Evolutionary conservation across 208 protist species (phyloP).

Genomic region (Leishmania major): DNA sequence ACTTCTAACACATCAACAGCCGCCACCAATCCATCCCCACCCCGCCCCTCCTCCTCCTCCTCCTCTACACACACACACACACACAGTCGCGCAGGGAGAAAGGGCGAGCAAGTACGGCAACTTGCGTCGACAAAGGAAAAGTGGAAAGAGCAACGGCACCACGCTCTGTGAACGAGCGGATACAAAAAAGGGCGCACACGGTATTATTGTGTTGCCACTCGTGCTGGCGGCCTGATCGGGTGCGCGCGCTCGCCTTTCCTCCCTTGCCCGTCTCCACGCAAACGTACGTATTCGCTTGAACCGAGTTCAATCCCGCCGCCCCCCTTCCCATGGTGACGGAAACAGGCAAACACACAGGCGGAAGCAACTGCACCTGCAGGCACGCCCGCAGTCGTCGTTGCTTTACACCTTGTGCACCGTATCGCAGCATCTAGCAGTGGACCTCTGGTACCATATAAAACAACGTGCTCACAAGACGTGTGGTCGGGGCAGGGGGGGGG

Average conservation of each 20-base stretch:
- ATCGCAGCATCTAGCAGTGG: too few species aligned
- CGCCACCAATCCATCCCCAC: background rate
- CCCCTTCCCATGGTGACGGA: conserved; percentile 5
- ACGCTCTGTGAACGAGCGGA: background rate
- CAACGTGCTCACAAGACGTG: too few species aligned
- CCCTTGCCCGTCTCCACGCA: background rate
- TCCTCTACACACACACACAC: background rate
- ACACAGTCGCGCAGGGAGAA: too few species aligned
- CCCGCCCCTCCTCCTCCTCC: background rate
- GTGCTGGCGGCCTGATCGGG: background rate
- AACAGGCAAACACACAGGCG: background rate
- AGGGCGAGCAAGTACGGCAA: background rate
- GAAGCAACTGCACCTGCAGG: background rate
- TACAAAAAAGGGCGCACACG: background rate
- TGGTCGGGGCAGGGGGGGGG: background rate
- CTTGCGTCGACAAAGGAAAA: background rate
- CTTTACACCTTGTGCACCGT: too few species aligned
- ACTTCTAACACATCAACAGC: conserved; percentile 16
- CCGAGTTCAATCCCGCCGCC: background rate
- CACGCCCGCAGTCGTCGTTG: background rate
- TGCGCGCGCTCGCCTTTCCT: background rate
- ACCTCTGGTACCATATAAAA: too few species aligned
- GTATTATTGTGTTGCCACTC: background rate
- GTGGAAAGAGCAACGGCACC: background rate
- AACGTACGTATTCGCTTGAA: background rate